Evolutionary conservation across 768 basidiomycete genomes (phyloP).

Genomic region (Amanita jacksonii): DNA sequence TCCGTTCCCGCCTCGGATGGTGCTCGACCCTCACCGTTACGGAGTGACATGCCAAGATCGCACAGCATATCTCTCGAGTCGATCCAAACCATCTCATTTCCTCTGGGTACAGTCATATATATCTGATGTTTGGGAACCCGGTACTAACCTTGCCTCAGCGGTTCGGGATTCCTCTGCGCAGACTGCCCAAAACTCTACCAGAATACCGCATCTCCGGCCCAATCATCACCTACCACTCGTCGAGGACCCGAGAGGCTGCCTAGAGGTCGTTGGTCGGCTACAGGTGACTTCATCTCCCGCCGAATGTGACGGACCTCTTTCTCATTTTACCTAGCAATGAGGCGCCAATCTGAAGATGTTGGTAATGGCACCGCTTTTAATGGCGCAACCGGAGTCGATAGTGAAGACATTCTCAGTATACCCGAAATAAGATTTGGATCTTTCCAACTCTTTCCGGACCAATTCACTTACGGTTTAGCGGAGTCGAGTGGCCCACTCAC

Average conservation of each 20-base stretch:
- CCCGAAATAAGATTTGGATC: constrained; percentile 47
- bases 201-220: constrained; percentile 19
- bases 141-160: no score
- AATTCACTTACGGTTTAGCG: constrained; percentile 38
- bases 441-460: constrained; percentile 65
- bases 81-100: constrained; percentile 61
- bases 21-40: constrained; percentile 50
- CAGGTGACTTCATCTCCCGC: constrained; percentile 26
- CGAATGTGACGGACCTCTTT: constrained; percentile 7
- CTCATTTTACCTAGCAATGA: constrained; percentile 27
- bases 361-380: constrained; percentile 43
- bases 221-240: constrained; percentile 27
- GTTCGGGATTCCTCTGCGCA: constrained; percentile 50
- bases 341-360: constrained; percentile 31
- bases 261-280: constrained; percentile 51
- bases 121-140: no score
- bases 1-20: constrained; percentile 30
- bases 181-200: constrained; percentile 50
- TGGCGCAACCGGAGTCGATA: constrained; percentile 58
- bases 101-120: constrained; percentile 56
- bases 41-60: constrained; percentile 40
- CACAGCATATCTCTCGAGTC: constrained; percentile 31
- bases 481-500: constrained; percentile 38
- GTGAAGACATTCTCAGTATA: constrained; percentile 51
- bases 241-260: constrained; percentile 23